Conservation (phyloP, 2,329 filamentous ascomycete species). For the Dactylellina haptotyla region DNA sequence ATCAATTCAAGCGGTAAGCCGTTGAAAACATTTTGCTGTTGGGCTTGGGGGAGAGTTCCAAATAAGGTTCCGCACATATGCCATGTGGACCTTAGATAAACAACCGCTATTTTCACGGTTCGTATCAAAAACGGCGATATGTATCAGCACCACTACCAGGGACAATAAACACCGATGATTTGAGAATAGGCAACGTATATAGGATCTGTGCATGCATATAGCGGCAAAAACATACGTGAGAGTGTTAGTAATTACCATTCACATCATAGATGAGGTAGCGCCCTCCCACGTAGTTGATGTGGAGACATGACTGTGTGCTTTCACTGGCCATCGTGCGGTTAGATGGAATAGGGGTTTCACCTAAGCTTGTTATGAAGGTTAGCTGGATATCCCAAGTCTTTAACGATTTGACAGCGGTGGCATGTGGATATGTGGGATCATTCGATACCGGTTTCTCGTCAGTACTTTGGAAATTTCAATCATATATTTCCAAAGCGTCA, state of each 20-base stretch:
- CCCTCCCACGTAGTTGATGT: constrained; percentile 81
- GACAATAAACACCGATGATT: too few relatives aligned
- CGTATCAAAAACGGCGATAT: constrained; percentile 1
- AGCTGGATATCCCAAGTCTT: not conserved
- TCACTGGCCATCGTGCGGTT: constrained; percentile 61
- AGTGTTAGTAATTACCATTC: constrained; percentile 74
- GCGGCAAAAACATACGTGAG: constrained; percentile 9
- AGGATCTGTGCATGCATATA: not conserved
- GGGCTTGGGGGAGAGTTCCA: constrained; percentile 88
- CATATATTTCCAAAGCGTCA: constrained; percentile 42
- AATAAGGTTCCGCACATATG: constrained; percentile 86
- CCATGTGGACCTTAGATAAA: constrained; percentile 70
- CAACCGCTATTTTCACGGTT: constrained; percentile 30
- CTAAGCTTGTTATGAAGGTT: not conserved
- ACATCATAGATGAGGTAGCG: constrained; percentile 92
- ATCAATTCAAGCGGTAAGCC: constrained; percentile 88
- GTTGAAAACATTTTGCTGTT: constrained; percentile 93
- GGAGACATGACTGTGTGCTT: constrained; percentile 65
- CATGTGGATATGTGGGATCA: constrained; percentile 57
- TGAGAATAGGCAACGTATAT: not conserved
- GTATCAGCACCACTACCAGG: too few relatives aligned
- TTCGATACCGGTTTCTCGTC: constrained; percentile 48
- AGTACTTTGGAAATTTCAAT: constrained; percentile 47
- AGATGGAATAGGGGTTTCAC: not conserved
- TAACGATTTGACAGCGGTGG: too few relatives aligned